Evolutionary conservation across 2,329 filamentous ascomycete genomes (phyloP), one percentile per base, ranked within the genome.

Genomic region (Xenoacremonium recifei): DNA sequence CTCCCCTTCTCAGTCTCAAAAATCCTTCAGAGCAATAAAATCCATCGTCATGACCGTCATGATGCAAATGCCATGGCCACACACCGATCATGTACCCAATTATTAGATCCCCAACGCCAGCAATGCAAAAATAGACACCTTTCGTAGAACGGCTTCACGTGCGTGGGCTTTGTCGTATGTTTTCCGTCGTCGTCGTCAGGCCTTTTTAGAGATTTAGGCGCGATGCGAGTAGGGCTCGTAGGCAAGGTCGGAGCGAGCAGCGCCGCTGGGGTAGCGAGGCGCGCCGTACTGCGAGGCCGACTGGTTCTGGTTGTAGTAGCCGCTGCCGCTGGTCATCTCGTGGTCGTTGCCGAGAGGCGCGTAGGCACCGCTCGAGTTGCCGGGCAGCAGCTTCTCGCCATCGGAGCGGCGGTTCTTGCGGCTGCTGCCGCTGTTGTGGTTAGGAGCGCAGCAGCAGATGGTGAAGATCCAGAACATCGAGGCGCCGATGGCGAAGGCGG

Each of bases 391-490:
- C 70, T 81, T 80, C 70, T 81, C 77, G 62, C 58, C 62, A 45
- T 75, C 70, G 35, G 53, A 54, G 39, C 55, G 49, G 48, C 53
- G 51, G 49, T 62, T 58, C 57, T 59, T 61, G 48, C 63, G 64
- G 55, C 62, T 65, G 51, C 51, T 50, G 44, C 55, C 49, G 44
- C 49, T 49, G 48, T 56, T 52, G 41, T 47, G 49, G 42, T 68
- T 66, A 12, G 66, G 66, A 56, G 89, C 88, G 55, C 57, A 59
- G 40, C 91, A 97, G 84, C 92, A 97, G 59, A 87, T 79, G 66
- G 84, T 89, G 65, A 95, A 81, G 60, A 91, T 71, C 92, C 93
- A 97, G 84, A 97, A 96, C 62, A 96, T 69, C 50, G 80, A 81
- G 6, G 86, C 85, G 31, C 67, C 87, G 23, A 93, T 62, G 48